Evolutionary conservation across 2,329 filamentous ascomycete genomes (phyloP).

Genomic region (Aspergillus fructus): DNA sequence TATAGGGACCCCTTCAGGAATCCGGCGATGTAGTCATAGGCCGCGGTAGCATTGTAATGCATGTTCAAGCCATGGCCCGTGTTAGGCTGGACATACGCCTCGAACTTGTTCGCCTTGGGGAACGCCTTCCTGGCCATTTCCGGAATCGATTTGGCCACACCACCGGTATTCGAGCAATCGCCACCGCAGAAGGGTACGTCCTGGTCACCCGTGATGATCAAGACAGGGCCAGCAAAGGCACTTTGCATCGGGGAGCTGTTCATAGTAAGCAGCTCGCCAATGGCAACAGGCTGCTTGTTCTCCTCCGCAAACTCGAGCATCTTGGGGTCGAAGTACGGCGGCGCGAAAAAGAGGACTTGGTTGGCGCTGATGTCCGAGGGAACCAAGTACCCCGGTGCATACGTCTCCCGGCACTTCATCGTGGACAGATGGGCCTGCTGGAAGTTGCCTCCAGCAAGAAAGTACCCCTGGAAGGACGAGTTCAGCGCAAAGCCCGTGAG

Average conservation of each 20-base stretch:
- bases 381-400: constrained; percentile 25
- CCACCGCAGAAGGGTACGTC: constrained; percentile 26
- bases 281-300: constrained; percentile 25
- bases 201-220: constrained; percentile 24
- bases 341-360: constrained; percentile 18
- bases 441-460: constrained; percentile 20
- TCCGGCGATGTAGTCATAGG: background rate
- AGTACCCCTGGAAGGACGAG: constrained; percentile 17
- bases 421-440: constrained; percentile 18
- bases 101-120: constrained; percentile 16
- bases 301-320: constrained; percentile 19
- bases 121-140: constrained; percentile 14
- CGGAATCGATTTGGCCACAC: constrained; percentile 13
- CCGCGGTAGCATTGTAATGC: constrained; percentile 23
- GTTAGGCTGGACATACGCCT: constrained; percentile 25
- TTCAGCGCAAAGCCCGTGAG: constrained; percentile 40
- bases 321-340: constrained; percentile 15
- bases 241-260: constrained; percentile 9
- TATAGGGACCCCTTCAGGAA: no score
- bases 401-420: constrained; percentile 15
- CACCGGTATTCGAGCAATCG: constrained; percentile 25
- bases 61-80: constrained; percentile 30
- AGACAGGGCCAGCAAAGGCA: constrained; percentile 24
- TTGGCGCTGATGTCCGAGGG: constrained; percentile 15
- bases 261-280: constrained; percentile 27